Base-by-base conservation (phyloP, 2,329 filamentous ascomycete species). In the Alternaria ethzedia region DNA sequence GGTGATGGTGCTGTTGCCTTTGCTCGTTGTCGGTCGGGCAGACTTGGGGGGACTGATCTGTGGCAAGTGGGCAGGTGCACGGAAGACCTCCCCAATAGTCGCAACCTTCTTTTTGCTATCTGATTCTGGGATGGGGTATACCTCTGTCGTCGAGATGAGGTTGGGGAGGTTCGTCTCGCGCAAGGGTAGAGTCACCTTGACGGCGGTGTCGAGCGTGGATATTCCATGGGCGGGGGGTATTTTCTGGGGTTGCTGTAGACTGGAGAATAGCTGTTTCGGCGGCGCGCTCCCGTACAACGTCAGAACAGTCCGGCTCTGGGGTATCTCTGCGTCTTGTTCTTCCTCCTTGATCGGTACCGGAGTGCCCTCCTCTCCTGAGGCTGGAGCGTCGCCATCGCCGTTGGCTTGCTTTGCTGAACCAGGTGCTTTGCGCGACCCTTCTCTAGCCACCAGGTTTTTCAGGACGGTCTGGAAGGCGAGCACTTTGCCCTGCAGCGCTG, bases 221-320 rank as follows among this genome's bases (percentile, higher is more conserved):
- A 76, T 59, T 52, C 43, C 75, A n/a, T 76, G 73, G 25, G 77
- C 70, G 2, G 79, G 77, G 15, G 71, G 23, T n/a, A 77, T 61
- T 46, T 83, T 73, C 32, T 81, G 78, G 12, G 83, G 81, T 58
- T 87, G 84, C 68, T 91, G 92, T 54, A 97, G 83, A 78, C 94
- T 97, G 5, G 95, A 97, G 78, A 96, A 97, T 5, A 97, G 83
- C 64, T 95, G 91, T 70, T 89, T 90, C 36, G 91, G 86, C 49
- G 89, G 63, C 9, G 91, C 91, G 69, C 89, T 91, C 58, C 92
- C 93, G 69, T 89, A 90, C 1, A 97, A 83, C 1, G 92, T 95
- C 61, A 97, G 83, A 6, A 95, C 90, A 15, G 89, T 82, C 65
- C 83, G 86, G 59, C 86, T 82, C 54, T 82, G 70, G 13, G 69